Conservation (phyloP, 495 filamentous ascomycete genomes). For the Aspergillus cavernicola region DNA sequence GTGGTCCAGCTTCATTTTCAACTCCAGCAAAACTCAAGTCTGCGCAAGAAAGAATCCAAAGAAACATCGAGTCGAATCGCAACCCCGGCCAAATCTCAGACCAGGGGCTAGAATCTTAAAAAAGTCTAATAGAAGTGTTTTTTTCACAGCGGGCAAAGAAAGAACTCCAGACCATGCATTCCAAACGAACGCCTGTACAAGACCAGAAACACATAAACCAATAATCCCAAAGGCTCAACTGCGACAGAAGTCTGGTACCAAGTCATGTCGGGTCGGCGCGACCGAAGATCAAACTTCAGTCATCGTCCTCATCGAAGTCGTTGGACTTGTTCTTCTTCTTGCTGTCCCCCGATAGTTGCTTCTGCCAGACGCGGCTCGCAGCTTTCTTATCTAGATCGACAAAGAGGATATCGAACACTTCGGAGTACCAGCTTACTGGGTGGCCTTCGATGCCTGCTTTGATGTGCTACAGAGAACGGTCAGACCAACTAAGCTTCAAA, state of each 20-base stretch:
- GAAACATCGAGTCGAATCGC: neutral
- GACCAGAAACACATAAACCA: constrained; percentile 17
- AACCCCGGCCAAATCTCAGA: neutral
- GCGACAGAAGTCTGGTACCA: constrained; percentile 17
- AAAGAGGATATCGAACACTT: constrained; percentile 91
- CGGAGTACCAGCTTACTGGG: constrained; percentile 87
- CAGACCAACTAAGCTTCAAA: constrained; percentile 8
- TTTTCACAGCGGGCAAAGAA: constrained; percentile 9
- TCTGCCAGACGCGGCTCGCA: constrained; percentile 70
- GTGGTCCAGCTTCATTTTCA: constrained; percentile 14
- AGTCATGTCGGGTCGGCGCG: constrained; percentile 6
- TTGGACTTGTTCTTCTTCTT: constrained; percentile 44
- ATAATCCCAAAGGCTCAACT: constrained; percentile 7
- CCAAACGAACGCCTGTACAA: constrained; percentile 24
- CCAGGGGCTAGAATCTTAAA: neutral
- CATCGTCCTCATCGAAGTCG: constrained; percentile 37
- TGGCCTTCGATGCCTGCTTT: constrained; percentile 90
- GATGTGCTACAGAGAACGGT: constrained; percentile 68
- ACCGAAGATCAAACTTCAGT: constrained; percentile 19
- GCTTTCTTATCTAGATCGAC: constrained; percentile 68
- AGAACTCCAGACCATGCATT: constrained; percentile 28
- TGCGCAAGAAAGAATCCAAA: constrained; percentile 1
- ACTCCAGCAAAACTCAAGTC: neutral
- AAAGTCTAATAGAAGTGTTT: constrained; percentile 7
- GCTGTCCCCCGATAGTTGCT: constrained; percentile 60